Conservation (phyloP, 257 asterid species). For the Plantago ovata region DNA sequence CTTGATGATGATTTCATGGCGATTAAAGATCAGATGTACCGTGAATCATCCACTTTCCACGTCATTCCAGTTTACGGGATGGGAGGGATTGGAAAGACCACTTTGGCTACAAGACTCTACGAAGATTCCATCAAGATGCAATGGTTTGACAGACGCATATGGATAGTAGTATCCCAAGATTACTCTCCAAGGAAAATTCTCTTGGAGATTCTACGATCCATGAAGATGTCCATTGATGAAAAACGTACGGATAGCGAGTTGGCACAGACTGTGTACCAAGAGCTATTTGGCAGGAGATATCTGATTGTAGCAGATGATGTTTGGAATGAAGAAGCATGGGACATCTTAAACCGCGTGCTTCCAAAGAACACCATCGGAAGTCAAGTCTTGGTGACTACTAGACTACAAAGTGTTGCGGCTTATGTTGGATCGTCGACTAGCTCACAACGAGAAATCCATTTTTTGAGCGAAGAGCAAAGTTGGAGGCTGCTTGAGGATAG, state of each 20-base stretch:
- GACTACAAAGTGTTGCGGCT: neutral
- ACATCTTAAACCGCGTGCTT: neutral
- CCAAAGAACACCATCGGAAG: neutral
- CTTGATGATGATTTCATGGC: neutral
- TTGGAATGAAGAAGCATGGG: neutral
- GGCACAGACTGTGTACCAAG: neutral
- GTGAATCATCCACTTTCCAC: neutral
- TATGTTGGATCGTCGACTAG: neutral
- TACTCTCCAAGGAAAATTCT: neutral
- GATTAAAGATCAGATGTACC: neutral
- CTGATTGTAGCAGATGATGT: neutral
- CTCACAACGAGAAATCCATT: neutral
- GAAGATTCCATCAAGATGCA: neutral
- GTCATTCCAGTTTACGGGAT: neutral
- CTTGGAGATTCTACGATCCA: neutral
- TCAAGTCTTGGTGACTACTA: neutral
- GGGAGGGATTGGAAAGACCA: neutral
- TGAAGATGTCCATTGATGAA: neutral
- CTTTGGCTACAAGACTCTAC: neutral
- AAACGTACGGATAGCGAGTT: neutral
- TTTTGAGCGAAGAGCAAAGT: neutral
- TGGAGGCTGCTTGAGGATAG: neutral
- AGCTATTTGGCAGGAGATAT: conserved; percentile 1
- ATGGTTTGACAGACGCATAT: neutral
- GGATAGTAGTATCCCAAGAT: neutral